Base-by-base conservation (phyloP, 2,329 filamentous ascomycete genomes). In the Trichoderma sp. region DNA sequence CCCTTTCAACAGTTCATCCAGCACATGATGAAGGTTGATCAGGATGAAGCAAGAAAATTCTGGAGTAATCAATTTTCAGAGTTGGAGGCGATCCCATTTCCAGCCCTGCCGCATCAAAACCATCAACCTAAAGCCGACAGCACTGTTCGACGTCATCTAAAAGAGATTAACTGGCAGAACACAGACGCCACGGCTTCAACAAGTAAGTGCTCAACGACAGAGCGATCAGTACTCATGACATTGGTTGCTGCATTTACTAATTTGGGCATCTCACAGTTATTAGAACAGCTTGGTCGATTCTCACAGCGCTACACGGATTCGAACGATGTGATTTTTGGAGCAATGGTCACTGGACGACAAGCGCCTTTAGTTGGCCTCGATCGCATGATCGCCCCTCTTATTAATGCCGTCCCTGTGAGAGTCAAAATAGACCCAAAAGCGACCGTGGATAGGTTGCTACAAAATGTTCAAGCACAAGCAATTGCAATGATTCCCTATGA, bases 221-320 rank as follows among this genome's bases (percentile, higher is more conserved):
- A 50, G 18, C 45, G 8, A 50, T 21, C 45, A 50, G 45, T n/a
- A 21, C 45, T 50, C 45, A 27, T 71, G 33, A 60, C 11, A 35
- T 63, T 21, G 18, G 45, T 50, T 50, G 2, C 45, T 50, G 18
- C 3, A 50, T n/a, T 50, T 50, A 50, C 45, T 50, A 50, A 50
- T 50, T 21, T n/a, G 18, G 18, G 18, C 14, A 77, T 6, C 63
- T 18, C 5, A 7, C 75, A 4, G 45, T 78, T 6, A 66, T 78
- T 21, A 76, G 78, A 31, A 75, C 77, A 16, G 79, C 79, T 6
- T 80, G 79, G 79, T 75, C 79, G 3, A 60, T 87, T 6, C 80
- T 85, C 3, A 80, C 84, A 2, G 81, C 77, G 83, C 1, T 84
- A 85, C 73, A 81, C 85, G 76, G 81, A 24, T 75, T 82, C 75